Conservation (phyloP, 345 rosid species). For the Lumnitzera littorea region DNA sequence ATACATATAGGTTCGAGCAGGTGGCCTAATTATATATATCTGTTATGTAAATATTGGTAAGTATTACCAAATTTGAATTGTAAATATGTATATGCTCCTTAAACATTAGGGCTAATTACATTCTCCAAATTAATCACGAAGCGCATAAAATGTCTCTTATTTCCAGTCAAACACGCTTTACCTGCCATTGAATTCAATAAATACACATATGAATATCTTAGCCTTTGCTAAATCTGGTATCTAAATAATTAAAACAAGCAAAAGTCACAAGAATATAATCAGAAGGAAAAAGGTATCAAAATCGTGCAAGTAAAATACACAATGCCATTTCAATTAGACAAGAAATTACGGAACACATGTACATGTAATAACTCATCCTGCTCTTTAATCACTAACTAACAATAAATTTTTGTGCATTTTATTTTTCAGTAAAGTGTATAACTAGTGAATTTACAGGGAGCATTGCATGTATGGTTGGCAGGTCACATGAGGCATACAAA, state of each 20-base stretch:
- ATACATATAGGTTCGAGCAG: too few relatives aligned
- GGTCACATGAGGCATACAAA: not conserved
- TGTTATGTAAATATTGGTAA: too few relatives aligned
- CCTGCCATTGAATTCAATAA: not conserved
- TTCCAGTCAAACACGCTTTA: not conserved
- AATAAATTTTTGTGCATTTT: too few relatives aligned
- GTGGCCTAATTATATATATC: too few relatives aligned
- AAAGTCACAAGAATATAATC: not conserved
- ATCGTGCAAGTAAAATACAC: not conserved
- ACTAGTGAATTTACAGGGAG: too few relatives aligned
- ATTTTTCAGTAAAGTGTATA: too few relatives aligned
- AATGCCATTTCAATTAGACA: not conserved
- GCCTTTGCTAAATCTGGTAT: not conserved
- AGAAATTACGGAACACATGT: too few relatives aligned
- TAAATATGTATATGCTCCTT: too few relatives aligned
- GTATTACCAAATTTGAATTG: too few relatives aligned
- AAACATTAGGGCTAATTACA: not conserved
- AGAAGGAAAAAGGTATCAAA: not conserved
- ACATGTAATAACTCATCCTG: too few relatives aligned
- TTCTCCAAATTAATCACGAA: not conserved
- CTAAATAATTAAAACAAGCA: not conserved
- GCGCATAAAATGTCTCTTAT: not conserved
- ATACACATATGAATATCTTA: not conserved
- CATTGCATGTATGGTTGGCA: too few relatives aligned
- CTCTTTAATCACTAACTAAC: too few relatives aligned